These are phyloP conservation scores for Eucalyptus sp. DNA, from an alignment of 345 rosid genomes.

Conservation along the genomic window DNA sequence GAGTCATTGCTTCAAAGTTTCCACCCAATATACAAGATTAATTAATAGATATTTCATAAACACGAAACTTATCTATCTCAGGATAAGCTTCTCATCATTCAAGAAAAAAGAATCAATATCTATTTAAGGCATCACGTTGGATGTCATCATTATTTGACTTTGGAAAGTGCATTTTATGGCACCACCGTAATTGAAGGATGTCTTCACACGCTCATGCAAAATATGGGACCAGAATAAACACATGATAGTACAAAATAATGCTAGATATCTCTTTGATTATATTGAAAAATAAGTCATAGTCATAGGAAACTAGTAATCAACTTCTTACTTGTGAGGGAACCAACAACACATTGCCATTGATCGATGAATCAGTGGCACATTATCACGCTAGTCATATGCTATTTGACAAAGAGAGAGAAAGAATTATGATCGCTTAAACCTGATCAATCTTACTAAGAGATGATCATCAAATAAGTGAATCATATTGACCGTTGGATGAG, in stretches of 20 bases:
- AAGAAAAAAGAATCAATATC: background rate
- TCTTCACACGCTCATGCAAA: background rate
- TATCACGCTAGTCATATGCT: background rate
- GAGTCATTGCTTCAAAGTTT: background rate
- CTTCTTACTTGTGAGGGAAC: no score
- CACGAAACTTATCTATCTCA: rapidly evolving
- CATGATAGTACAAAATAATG: background rate
- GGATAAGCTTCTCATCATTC: background rate
- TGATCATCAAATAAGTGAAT: background rate
- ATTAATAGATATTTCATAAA: background rate
- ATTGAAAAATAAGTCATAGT: background rate
- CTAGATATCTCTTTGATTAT: background rate
- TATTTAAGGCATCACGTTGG: background rate
- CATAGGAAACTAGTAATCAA: background rate
- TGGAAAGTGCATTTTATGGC: background rate
- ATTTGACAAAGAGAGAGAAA: background rate
- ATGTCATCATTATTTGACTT: background rate
- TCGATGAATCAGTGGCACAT: background rate
- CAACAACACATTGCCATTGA: background rate
- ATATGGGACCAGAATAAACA: background rate
- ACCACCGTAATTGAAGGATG: background rate
- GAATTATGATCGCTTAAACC: rapidly evolving
- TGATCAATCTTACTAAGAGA: rapidly evolving
- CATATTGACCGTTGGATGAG: rapidly evolving
- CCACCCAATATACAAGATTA: background rate